A percentile compares a stretch with the other conserved stretches of the same genome.
phyloP scores from a whole-genome alignment of 2,329 filamentous ascomycete species.

The Sporothrix globosa region DNA sequence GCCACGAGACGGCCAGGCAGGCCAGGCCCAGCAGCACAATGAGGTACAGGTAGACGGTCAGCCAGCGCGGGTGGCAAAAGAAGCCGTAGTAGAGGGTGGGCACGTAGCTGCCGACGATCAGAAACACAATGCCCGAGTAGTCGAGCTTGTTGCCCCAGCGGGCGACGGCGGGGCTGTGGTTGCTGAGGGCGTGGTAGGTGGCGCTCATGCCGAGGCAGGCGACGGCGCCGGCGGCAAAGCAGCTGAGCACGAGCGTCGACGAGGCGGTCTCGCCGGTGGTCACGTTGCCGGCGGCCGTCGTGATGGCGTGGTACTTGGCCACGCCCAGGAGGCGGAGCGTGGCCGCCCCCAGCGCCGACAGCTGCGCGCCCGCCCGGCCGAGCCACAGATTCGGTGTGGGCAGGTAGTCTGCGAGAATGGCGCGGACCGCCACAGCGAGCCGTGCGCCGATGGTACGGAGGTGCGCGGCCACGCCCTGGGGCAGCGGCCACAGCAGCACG shows the following conservation, averaged over 20 bases:
- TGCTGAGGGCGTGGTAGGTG: slow-evolving; percentile 80
- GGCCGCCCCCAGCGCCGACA: background rate
- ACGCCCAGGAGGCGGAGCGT: background rate
- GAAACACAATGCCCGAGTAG: slow-evolving; percentile 87
- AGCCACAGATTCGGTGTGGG: background rate
- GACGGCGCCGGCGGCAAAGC: slow-evolving; percentile 77
- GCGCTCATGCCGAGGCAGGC: slow-evolving; percentile 79
- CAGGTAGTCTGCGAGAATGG: background rate
- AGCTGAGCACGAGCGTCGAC: slow-evolving; percentile 73
- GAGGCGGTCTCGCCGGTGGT: slow-evolving; percentile 36
- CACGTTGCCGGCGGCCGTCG: background rate
- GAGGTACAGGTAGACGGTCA: slow-evolving; percentile 74
- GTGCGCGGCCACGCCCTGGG: background rate
- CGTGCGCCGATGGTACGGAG: background rate
- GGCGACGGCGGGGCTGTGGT: slow-evolving; percentile 78
- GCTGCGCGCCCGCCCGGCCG: background rate
- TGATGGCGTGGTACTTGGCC: slow-evolving; percentile 14
- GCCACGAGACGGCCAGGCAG: slow-evolving; percentile 75
- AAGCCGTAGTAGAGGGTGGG: slow-evolving; percentile 88
- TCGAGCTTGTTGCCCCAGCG: slow-evolving; percentile 91
- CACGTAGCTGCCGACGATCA: slow-evolving; percentile 91
- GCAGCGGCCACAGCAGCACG: slow-evolving; percentile 20
- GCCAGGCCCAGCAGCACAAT: slow-evolving; percentile 77
- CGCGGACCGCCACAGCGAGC: background rate
- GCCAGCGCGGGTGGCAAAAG: slow-evolving; percentile 67